These are phyloP conservation scores for Sporothrix dimorphospora DNA, from an alignment of 2,329 filamentous ascomycete genomes.

Conservation along the genomic window DNA sequence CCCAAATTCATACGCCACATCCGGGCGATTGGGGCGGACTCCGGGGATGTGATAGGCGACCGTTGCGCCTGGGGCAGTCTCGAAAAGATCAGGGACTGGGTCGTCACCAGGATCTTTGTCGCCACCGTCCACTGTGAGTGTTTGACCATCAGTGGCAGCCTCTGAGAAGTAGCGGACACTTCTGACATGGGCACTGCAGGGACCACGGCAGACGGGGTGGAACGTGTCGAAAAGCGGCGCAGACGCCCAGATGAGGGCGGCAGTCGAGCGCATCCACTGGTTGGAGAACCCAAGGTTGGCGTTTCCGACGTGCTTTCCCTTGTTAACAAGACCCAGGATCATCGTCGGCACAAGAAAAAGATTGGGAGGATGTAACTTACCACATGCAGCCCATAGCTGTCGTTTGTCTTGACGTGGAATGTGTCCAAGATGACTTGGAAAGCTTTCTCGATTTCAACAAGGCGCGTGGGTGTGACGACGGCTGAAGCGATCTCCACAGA, in stretches of 20 bases:
- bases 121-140: background rate
- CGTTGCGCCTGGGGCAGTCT: background rate
- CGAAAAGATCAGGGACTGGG: background rate
- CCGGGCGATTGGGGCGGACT: background rate
- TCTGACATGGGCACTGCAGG: background rate
- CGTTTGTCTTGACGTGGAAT: slow-evolving; percentile 9
- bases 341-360: background rate
- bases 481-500: slow-evolving; percentile 21
- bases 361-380: background rate
- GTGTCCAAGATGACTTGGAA: background rate
- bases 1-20: background rate
- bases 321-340: background rate
- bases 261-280: slow-evolving; percentile 17
- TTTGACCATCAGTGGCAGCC: slow-evolving; percentile 8
- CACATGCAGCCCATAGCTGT: slow-evolving; percentile 25
- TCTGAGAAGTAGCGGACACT: slow-evolving; percentile 25
- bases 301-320: slow-evolving; percentile 22
- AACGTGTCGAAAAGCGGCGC: slow-evolving; percentile 24
- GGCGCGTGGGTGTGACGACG: background rate
- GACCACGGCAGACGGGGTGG: slow-evolving; percentile 23
- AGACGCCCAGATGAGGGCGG: slow-evolving; percentile 20
- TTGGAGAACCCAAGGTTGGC: background rate
- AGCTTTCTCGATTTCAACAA: background rate
- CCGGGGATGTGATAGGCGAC: background rate
- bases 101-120: background rate